Evolutionary conservation across 2,329 filamentous ascomycete species (phyloP).

Genomic region (Phyllosticta capitalensis): DNA sequence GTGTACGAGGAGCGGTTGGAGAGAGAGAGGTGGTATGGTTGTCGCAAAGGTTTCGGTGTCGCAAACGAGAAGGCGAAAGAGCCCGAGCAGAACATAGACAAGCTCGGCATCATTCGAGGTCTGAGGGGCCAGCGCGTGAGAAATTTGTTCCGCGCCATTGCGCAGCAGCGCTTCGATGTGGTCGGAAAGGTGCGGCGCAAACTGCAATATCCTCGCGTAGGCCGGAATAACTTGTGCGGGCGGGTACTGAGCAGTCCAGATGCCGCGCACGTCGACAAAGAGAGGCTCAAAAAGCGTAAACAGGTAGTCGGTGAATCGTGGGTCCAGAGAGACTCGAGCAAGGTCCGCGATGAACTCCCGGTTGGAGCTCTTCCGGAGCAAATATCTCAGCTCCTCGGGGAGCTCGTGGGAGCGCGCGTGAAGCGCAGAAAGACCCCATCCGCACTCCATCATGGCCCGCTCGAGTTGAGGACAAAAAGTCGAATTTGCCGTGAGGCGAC

Average conservation of each 20-base stretch:
- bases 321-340: constrained; percentile 57
- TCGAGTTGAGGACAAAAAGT: not conserved
- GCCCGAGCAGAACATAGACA: constrained; percentile 50
- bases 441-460: constrained; percentile 8
- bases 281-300: constrained; percentile 65
- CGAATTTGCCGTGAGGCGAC: not conserved
- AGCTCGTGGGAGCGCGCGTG: constrained; percentile 43
- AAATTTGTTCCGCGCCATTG: not conserved
- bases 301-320: constrained; percentile 60
- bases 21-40: constrained; percentile 54
- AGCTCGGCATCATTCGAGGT: constrained; percentile 17
- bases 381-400: constrained; percentile 58
- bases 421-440: constrained; percentile 11
- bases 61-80: constrained; percentile 72
- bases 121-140: not conserved
- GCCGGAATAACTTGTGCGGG: constrained; percentile 46
- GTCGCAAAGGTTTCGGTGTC: constrained; percentile 59
- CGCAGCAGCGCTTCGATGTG: constrained; percentile 50
- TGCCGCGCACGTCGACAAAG: constrained; percentile 72
- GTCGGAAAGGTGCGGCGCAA: constrained; percentile 68
- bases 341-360: constrained; percentile 61
- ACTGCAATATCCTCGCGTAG: constrained; percentile 70
- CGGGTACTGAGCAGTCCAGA: constrained; percentile 53
- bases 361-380: constrained; percentile 55
- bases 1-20: constrained; percentile 60